Evolutionary conservation across 2,329 filamentous ascomycete genomes (phyloP).

Genomic region (Sclerotinia trifoliorum): DNA sequence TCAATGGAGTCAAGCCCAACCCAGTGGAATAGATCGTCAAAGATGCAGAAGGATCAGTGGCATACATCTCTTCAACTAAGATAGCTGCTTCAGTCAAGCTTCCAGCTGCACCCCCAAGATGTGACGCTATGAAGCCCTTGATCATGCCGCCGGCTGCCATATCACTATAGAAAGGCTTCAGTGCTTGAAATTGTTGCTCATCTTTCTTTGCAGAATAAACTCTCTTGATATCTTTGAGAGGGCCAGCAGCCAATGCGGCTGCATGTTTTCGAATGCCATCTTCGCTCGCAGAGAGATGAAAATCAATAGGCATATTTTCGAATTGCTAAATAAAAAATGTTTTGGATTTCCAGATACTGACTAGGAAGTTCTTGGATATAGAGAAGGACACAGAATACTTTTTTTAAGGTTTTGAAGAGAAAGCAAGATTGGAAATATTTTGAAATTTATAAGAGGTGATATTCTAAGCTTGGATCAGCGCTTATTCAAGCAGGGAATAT

Average conservation of each 20-base stretch:
- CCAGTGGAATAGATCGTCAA: conserved; percentile 53
- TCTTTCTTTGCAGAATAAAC: conserved; percentile 35
- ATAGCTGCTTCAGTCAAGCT: conserved; percentile 50
- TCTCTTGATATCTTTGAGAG: conserved; percentile 33
- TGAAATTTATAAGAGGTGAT: not conserved
- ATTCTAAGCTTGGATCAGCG: not conserved
- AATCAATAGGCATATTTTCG: conserved; percentile 35
- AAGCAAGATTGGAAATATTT: not conserved
- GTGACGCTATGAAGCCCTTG: conserved; percentile 47
- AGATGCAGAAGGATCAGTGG: conserved; percentile 49
- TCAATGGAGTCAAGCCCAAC: conserved; percentile 52
- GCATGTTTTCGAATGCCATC: conserved; percentile 36
- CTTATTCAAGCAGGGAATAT: not conserved
- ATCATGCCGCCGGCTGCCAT: conserved; percentile 48
- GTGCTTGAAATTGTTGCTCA: conserved; percentile 48
- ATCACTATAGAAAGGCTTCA: conserved; percentile 47
- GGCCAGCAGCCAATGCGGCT: conserved; percentile 33
- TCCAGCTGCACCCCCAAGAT: conserved; percentile 47
- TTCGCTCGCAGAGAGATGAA: conserved; percentile 38
- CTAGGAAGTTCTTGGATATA: not conserved
- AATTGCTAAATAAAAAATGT: not conserved
- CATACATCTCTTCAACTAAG: conserved; percentile 53
- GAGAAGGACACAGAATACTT: too few species aligned
- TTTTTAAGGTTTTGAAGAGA: not conserved
- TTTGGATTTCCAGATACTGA: too few species aligned